Percentiles rank a stretch among this genome's conserved stretches.
These are phyloP conservation scores for Trichoderma sp. DNA, from an alignment of 2,329 filamentous ascomycete species.

Conservation along the genomic window DNA sequence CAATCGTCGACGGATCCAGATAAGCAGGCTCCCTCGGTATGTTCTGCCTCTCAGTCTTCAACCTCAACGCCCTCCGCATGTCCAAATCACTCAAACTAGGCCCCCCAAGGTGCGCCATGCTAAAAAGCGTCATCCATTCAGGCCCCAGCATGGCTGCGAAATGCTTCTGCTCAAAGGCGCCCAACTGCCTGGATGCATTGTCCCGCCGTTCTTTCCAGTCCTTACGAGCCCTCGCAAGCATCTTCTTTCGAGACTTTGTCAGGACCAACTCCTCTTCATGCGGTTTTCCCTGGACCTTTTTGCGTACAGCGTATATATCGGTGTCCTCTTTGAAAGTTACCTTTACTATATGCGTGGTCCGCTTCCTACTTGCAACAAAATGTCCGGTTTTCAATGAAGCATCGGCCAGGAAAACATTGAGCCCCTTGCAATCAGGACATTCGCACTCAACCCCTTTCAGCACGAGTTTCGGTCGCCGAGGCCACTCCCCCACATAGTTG, in stretches of 20 bases:
- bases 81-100: not conserved
- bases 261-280: not conserved
- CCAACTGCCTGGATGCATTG: not conserved
- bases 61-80: not conserved
- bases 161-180: not conserved
- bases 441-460: not conserved
- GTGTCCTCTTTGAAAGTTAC: not conserved
- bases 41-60: not conserved
- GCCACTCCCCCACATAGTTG: not conserved
- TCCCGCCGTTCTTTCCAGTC: not conserved
- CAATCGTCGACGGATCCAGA: not conserved
- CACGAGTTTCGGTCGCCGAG: not conserved
- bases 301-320: not conserved
- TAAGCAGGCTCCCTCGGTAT: not conserved
- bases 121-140: not conserved
- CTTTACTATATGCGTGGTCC: not conserved
- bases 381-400: not conserved
- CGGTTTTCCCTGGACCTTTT: not conserved
- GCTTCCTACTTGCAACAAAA: not conserved
- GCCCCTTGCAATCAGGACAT: slow-evolving; percentile 6
- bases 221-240: not conserved
- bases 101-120: slow-evolving; percentile 7
- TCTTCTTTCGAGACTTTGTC: not conserved
- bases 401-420: not conserved
- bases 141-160: not conserved